Evolutionary conservation across 2,329 filamentous ascomycete genomes (phyloP).

Genomic region (Alternaria tenuissima): DNA sequence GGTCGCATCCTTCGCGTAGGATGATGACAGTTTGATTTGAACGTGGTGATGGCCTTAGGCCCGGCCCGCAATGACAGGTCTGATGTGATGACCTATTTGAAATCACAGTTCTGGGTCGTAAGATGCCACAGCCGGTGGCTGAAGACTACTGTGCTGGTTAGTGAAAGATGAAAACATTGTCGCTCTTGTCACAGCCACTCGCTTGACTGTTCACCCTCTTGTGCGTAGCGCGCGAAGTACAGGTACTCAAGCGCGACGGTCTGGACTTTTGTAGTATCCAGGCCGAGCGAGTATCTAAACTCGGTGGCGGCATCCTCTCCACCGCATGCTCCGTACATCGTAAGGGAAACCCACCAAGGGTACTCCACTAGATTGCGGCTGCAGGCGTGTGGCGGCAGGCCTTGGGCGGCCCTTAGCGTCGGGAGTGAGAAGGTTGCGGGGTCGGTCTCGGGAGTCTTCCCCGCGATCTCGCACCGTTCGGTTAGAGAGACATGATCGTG

Average conservation of each 20-base stretch:
- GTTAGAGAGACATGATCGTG: slow-evolving; percentile 9
- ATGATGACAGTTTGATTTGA: neutral
- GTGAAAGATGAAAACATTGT: neutral
- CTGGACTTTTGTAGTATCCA: neutral
- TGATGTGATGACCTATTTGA: neutral
- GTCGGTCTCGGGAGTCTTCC: slow-evolving; percentile 24
- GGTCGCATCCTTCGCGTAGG: neutral
- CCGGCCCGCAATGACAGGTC: neutral
- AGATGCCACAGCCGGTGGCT: neutral
- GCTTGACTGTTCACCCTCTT: neutral
- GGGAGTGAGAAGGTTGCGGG: slow-evolving; percentile 29
- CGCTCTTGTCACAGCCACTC: neutral
- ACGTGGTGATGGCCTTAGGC: neutral
- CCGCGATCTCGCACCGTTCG: slow-evolving; percentile 17
- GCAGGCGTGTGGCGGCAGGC: slow-evolving; percentile 4
- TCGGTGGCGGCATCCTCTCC: neutral
- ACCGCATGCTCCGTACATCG: neutral
- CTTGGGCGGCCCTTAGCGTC: slow-evolving; percentile 22
- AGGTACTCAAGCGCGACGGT: neutral
- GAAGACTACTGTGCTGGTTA: neutral
- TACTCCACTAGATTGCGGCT: slow-evolving; percentile 6
- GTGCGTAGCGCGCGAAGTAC: neutral
- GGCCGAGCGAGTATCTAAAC: neutral
- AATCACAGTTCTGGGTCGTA: neutral
- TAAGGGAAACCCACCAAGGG: neutral